Base-by-base conservation (phyloP, 495 filamentous ascomycete genomes). In the Penicillium lividum region DNA sequence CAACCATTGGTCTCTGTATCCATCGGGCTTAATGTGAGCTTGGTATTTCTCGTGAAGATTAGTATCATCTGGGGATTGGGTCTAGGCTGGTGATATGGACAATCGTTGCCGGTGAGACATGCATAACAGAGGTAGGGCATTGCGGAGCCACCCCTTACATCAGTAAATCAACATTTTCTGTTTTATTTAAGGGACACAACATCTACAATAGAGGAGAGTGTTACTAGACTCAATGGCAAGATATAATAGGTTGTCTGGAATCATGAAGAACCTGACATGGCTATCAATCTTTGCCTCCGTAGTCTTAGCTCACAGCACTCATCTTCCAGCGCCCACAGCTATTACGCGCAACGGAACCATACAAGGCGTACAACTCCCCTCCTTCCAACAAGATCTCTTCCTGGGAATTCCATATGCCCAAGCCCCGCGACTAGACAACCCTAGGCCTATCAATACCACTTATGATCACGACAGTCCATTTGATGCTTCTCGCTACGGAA, bases 361-460 rank as follows among this genome's bases (percentile, higher is more conserved):
- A 46, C 44, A 27, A 44, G 71, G 73, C 4, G 42, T 67, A 7
- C 47, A 72, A 51, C 61, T 61, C 43, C 31, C 59, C 18, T n/a
- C 36, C 42, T 73, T 65, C 42, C 51, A 68, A 8, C 67, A 76
- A 53, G 74, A 74, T 50, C 58, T 69, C 53, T 76, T 74, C 38
- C 60, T 73, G 22, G 69, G 72, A 11, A 70, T 77, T 7, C 73
- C 74, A 28, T 78, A 67, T 60, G 64, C 74, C 9, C 67, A 71
- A 36, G 58, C 68, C 29, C 68, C 66, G 29, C 9, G 36, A 40
- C 15, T 60, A 48, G 47, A 56, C 33, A 18, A 53, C 27, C 63
- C 63, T 18, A 56, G 60, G 47, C 56, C 68, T 5, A 38, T 63
- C 34, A 62, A 66, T 53, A 34, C 33, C 4, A 45, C 44, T 8